Base-by-base conservation (phyloP, 1,139 yeast species). In the Blastobotrys apis region DNA sequence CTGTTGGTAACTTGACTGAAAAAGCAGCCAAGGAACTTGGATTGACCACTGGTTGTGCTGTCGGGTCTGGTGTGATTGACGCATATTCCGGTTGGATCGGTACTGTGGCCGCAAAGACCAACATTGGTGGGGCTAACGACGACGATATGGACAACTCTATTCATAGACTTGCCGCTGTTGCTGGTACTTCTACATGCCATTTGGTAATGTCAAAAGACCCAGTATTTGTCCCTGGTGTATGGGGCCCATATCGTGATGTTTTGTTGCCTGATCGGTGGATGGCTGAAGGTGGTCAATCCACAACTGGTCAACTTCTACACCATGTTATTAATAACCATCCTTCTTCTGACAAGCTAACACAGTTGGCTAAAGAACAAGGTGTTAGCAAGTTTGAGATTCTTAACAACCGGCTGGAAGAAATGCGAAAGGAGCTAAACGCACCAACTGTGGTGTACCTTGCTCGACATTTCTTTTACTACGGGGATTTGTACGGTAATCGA, bases 51-150 rank as follows among this genome's bases (percentile, higher is more conserved):
- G 74, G 75, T 45, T 84, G 94, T 67, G 78, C 81, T 33, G 97
- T 92, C 33, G 97, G 96, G 5, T 81, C 94, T 1, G 97, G 96
- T 56, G 95, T 92, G 30, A 92, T 92, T 59, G 98, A 92, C 64
- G 97, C 97, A 10, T 92, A 92, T 60, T 95, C 97, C 8, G 98
- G 98, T 42, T 92, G 97, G 97, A 79, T 92, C 47, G 98, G 98
- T 47, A 92, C 98, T 0, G 96, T 90, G 47, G 98, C 97, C 25
- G 95, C 94, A 1, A 80, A 81, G 56, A 79, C 81, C 5, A 57
- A 68, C 13, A 35, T 44, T 13, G 25, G 30, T 25, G 40, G 34
- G 32, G 33, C 37, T 2, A 45, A 48, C 15, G 37, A 48, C 12
- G 68, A 68, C 5, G 80, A 78, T 39, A 77, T 78, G 3, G 67